Base-by-base conservation (phyloP, 2,329 filamentous ascomycete genomes). In the Paradendryphiella salina region DNA sequence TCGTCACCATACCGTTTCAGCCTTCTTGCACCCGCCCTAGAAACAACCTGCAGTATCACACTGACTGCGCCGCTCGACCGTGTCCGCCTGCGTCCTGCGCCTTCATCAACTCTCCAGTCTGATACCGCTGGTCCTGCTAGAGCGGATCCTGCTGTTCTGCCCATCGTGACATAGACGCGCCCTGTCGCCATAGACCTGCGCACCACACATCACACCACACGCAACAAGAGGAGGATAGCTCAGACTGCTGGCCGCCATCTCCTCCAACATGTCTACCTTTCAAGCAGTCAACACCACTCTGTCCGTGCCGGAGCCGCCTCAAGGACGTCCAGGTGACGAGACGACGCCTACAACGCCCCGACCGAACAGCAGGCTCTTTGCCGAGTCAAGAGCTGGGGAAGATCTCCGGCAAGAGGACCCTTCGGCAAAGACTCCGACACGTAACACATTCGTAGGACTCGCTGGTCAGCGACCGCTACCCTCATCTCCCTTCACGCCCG, bases 391-490 rank as follows among this genome's bases (percentile, higher is more conserved):
- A 54, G 52, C 53, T 20, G 33, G 61, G 42, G 69, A 74, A 54
- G 73, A 72, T 50, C 50, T 66, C 42, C 66, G 65, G 55, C 50
- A 61, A 58, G 75, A 76, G 50, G 75, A 77, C 26, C 61, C 67
- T 31, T 64, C 68, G 28, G 81, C 83, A 55, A 76, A 81, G 52
- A 89, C 87, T 2, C 86, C 87, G 0, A 89, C 86, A 20, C 81
- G 83, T 69, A 73, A 76, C 51, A 77, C 70, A 60, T 81, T 81
- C 65, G 72, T 68, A 21, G 77, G 77, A 21, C 60, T 80, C 23
- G 65, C 72, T 20, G 76, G 73, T 20, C 79, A 80, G 62, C 72
- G 74, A 58, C 74, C 78, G 11, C 63, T 81, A 11, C 78, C 76
- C 0, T 64, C 67, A 20, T 72, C 73, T 31, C 73, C 75, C 5